phyloP scores from a whole-genome alignment of 768 basidiomycete species.

The Lentinula raphanica region DNA sequence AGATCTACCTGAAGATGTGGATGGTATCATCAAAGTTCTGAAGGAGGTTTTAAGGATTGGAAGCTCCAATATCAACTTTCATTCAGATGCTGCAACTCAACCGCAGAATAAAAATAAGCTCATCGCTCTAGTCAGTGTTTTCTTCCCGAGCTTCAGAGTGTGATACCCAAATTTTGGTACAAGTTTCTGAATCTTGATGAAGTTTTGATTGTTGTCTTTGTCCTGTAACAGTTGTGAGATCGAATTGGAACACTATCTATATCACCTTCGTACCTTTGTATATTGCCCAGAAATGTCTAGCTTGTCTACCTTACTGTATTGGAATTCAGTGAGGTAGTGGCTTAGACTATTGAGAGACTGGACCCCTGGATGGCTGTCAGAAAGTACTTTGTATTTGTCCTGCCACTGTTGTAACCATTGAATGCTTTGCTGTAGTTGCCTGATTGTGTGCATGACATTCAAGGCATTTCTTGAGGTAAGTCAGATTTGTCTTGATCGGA shows the following conservation, averaged over 20 bases:
- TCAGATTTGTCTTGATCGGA: no score
- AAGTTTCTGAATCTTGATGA: slow-evolving; percentile 87
- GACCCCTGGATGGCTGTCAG: slow-evolving; percentile 77
- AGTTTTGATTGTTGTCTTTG: slow-evolving; percentile 89
- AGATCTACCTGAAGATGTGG: slow-evolving; percentile 79
- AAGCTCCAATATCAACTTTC: slow-evolving; percentile 42
- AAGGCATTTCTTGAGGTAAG: no score
- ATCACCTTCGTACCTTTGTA: slow-evolving; percentile 69
- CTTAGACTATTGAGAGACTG: slow-evolving; percentile 84
- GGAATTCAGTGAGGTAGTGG: slow-evolving; percentile 95
- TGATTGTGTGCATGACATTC: no score
- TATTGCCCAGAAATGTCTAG: slow-evolving; percentile 99
- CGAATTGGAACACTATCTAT: background rate
- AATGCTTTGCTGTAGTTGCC: no score
- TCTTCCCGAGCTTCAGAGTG: slow-evolving; percentile 85
- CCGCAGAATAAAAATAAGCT: slow-evolving; percentile 46
- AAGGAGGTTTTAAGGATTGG: slow-evolving; percentile 59
- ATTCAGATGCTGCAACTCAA: slow-evolving; percentile 35
- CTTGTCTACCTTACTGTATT: slow-evolving; percentile 95
- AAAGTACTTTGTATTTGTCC: slow-evolving; percentile 76
- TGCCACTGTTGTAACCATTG: slow-evolving; percentile 88
- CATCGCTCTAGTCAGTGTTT: slow-evolving; percentile 69
- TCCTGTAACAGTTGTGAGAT: slow-evolving; percentile 49
- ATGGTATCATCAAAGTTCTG: slow-evolving; percentile 75
- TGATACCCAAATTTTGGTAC: slow-evolving; percentile 84